Conservation (phyloP, 2,329 filamentous ascomycete genomes). For the Xylariaceae sp. region DNA sequence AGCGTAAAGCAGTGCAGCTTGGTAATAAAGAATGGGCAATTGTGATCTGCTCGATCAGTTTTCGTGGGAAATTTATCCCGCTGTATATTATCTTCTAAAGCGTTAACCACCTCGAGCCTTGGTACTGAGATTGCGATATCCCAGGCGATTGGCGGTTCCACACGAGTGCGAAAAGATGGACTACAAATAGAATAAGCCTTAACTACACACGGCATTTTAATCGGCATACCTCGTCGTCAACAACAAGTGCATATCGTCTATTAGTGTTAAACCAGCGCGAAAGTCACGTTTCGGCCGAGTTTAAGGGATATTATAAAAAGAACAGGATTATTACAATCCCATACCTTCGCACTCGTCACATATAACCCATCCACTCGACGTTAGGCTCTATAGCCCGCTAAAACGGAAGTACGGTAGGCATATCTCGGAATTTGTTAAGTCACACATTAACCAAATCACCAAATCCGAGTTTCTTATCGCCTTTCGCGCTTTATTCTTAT, state of each 20-base stretch:
- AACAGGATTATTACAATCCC: neutral
- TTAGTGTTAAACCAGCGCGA: no score
- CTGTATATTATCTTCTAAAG: constrained; percentile 1
- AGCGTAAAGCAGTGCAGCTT: neutral
- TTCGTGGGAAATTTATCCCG: neutral
- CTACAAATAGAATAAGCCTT: neutral
- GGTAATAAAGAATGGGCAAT: neutral
- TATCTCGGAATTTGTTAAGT: neutral
- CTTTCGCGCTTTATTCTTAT: neutral
- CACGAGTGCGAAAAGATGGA: neutral
- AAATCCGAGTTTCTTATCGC: neutral
- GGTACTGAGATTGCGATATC: neutral
- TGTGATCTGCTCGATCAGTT: neutral
- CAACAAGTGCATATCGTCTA: neutral
- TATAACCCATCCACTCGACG: neutral
- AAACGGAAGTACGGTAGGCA: neutral
- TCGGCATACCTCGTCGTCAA: neutral
- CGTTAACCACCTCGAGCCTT: neutral
- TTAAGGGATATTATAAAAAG: neutral
- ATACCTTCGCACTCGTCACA: no score
- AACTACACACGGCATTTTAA: neutral
- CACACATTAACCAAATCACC: neutral
- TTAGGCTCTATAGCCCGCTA: neutral
- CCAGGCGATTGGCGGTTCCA: neutral
- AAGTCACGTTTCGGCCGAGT: no score